These are phyloP conservation scores for Chrysoporthe puriensis DNA, from an alignment of 2,329 filamentous ascomycete genomes.

Conservation along the genomic window DNA sequence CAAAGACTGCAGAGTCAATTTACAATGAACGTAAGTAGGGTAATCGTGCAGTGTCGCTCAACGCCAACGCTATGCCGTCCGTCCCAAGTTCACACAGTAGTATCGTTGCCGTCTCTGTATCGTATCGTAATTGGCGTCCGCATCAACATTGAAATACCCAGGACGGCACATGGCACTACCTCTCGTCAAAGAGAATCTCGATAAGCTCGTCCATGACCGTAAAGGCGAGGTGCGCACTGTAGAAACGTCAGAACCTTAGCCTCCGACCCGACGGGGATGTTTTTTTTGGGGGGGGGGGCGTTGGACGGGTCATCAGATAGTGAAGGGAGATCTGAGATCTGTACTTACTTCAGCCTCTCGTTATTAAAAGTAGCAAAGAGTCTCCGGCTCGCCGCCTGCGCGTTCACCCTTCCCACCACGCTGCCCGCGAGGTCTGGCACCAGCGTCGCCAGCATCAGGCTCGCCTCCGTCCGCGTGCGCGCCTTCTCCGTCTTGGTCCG, in stretches of 20 bases:
- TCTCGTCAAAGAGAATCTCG: slow-evolving; percentile 63
- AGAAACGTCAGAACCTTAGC: not conserved
- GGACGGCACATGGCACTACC: slow-evolving; percentile 17
- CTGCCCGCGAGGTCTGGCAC: slow-evolving; percentile 89
- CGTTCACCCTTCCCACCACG: slow-evolving; percentile 91
- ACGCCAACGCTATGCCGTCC: slow-evolving; percentile 36
- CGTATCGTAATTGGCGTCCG: slow-evolving; percentile 9
- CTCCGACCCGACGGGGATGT: not conserved
- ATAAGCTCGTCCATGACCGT: slow-evolving; percentile 74
- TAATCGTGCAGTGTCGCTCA: slow-evolving; percentile 14
- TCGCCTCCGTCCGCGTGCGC: slow-evolving; percentile 83
- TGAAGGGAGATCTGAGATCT: too few relatives aligned
- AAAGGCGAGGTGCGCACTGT: slow-evolving; percentile 69
- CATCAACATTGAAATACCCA: not conserved
- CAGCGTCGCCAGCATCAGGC: slow-evolving; percentile 84
- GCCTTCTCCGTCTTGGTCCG: slow-evolving; percentile 75
- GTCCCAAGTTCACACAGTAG: not conserved
- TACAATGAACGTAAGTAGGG: not conserved
- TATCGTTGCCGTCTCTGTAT: not conserved
- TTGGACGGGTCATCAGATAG: too few relatives aligned
- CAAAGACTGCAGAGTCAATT: not conserved
- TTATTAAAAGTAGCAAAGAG: slow-evolving; percentile 94
- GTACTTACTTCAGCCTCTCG: slow-evolving; percentile 76
- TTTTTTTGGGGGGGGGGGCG: not conserved
- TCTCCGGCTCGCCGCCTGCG: slow-evolving; percentile 84